Percentiles rank a stretch among this genome's conserved stretches.
Evolutionary conservation across 768 basidiomycete genomes (phyloP).

Genomic region (Amanita exitialis): DNA sequence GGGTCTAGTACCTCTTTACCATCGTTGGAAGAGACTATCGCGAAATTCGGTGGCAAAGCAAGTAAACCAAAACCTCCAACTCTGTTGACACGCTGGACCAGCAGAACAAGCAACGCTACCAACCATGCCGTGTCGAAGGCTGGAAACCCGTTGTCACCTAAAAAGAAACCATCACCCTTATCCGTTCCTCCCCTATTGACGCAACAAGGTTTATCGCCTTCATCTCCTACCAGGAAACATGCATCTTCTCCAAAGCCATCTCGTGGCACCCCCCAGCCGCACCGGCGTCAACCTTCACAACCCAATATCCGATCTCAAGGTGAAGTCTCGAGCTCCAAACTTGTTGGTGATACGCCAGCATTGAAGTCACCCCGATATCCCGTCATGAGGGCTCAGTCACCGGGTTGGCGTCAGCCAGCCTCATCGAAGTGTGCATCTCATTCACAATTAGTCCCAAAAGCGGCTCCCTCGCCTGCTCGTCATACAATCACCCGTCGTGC

Average conservation of each 20-base stretch:
- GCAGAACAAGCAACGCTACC: neutral
- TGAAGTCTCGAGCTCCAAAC: constrained; percentile 7
- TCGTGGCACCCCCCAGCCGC: neutral
- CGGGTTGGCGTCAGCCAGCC: neutral
- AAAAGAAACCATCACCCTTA: constrained; percentile 21
- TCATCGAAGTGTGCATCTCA: constrained; percentile 2
- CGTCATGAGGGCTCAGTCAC: constrained; percentile 5
- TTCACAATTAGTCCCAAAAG: neutral
- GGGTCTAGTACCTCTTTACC: constrained; percentile 42
- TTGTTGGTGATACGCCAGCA: constrained; percentile 13
- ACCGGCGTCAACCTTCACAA: neutral
- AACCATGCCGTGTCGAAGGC: neutral
- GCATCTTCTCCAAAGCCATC: constrained; percentile 2
- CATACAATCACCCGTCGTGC: constrained; percentile 9
- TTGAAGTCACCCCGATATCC: constrained; percentile 4
- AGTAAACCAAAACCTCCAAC: constrained; percentile 3
- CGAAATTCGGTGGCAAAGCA: constrained; percentile 22
- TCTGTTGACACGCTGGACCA: constrained; percentile 1
- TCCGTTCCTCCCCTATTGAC: constrained; percentile 14
- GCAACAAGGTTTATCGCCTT: constrained; percentile 8
- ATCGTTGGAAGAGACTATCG: constrained; percentile 32
- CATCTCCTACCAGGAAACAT: constrained; percentile 8
- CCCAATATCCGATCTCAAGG: neutral
- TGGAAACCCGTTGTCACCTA: constrained; percentile 3
- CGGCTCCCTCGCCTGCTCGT: constrained; percentile 1